Evolutionary conservation across 2,329 filamentous ascomycete genomes (phyloP), one percentile per base, ranked within the genome.

Genomic region (Colletotrichum abscissum): DNA sequence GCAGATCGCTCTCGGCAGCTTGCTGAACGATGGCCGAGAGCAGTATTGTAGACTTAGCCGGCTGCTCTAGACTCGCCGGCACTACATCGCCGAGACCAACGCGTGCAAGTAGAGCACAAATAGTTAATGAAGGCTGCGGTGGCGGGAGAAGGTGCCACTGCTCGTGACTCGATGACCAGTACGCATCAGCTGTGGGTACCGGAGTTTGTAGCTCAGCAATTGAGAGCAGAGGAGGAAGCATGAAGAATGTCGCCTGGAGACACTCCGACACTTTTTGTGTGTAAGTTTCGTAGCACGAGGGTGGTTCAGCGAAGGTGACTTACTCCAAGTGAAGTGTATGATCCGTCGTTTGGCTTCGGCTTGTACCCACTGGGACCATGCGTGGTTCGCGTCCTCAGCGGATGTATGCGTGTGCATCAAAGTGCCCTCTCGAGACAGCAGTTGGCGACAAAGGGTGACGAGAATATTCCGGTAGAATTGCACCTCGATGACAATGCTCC

Each of bases 11-110:
- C 16, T 63, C 60, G 26, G 46, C 28, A 22, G 60, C 60, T 63
- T 63, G 60, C 60, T 63, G 60, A 19, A 63, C 60, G 42, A 63
- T 22, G 60, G 60, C 60, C 46, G 60, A 63, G 19, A 63, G 60
- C 4, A 63, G 46, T 7, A 63, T 63, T 54, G 42, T 35, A 35
- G 60, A 63, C 14, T 54, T 63, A 0, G 19, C 5, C 46, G 60
- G 42, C 33, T 63, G 60, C 0, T 63, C 60, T 16, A 63, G 60
- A 24, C 60, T 63, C 19, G 42, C 26, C n/a, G 49, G 49, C 19
- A 1, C 49, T 11, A 54, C 49, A 11, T 54, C 49, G 49, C 49
- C 49, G 8, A 54, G 49, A 14, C 49, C 49, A 24, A 54, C 49
- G 49, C 49, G 49, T 54, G 49, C 49, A 54, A 54, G 49, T 54